Conservation (phyloP, 2,329 filamentous ascomycete species). For the Aureobasidium vineae region DNA sequence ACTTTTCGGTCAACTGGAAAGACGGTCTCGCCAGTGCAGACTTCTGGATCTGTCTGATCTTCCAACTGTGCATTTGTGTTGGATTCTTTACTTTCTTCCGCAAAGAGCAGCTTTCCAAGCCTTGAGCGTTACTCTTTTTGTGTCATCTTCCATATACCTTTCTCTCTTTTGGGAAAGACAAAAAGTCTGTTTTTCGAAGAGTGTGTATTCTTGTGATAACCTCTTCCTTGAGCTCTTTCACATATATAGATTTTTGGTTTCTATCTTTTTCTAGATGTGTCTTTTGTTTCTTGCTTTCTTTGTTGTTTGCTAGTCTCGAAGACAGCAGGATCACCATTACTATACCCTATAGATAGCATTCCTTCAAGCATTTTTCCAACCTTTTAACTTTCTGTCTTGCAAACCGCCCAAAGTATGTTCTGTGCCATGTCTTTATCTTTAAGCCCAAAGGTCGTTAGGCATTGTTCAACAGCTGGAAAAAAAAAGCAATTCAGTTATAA, state of each 20-base stretch:
- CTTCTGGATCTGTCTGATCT: conserved; percentile 61
- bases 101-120: conserved; percentile 59
- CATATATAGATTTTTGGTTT: background rate
- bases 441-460: too few relatives aligned
- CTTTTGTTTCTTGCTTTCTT: background rate
- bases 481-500: too few relatives aligned
- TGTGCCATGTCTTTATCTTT: too few relatives aligned
- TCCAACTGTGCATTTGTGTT: conserved; percentile 59
- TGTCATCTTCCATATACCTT: background rate
- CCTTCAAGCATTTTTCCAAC: background rate
- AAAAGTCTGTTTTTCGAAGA: background rate
- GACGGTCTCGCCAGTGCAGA: conserved; percentile 52
- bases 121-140: conserved; percentile 33
- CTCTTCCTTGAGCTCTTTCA: background rate
- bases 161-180: background rate
- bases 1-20: conserved; percentile 53
- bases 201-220: background rate
- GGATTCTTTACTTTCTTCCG: conserved; percentile 58
- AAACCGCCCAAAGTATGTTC: too few relatives aligned
- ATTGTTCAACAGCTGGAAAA: too few relatives aligned
- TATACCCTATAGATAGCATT: conserved; percentile 20
- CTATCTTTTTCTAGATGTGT: too few relatives aligned
- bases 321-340: background rate
- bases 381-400: too few relatives aligned
- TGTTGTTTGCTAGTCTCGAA: background rate